phyloP scores from a whole-genome alignment of 306 rosid species.

The Gastrolobium villosum region DNA sequence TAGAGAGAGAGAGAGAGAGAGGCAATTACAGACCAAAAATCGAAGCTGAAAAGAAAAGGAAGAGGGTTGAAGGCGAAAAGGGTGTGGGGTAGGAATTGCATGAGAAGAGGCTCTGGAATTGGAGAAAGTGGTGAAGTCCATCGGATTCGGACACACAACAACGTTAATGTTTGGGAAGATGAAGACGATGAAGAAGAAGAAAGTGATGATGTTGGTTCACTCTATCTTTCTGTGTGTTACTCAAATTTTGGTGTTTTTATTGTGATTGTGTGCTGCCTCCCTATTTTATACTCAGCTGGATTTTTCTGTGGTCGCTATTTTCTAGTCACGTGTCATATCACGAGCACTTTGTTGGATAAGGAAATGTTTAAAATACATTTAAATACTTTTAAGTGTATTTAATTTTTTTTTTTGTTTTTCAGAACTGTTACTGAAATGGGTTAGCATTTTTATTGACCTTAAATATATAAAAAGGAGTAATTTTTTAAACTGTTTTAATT shows the following conservation, averaged over 20 bases:
- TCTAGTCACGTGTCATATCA: constrained; percentile 50
- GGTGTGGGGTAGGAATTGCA: constrained; percentile 60
- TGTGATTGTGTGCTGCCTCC: constrained; percentile 4
- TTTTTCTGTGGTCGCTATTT: constrained; percentile 8
- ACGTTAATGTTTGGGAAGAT: constrained; percentile 43
- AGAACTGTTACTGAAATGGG: too few species aligned
- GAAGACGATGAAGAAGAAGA: constrained; percentile 32
- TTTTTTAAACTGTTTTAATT: too few species aligned
- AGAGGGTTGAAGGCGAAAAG: constrained; percentile 60
- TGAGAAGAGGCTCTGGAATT: constrained; percentile 70
- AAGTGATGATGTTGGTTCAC: constrained; percentile 19
- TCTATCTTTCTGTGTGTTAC: constrained; percentile 2
- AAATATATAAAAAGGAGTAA: too few species aligned
- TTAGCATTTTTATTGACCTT: too few species aligned
- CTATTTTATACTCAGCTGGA: neutral
- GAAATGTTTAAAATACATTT: neutral
- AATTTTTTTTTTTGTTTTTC: too few species aligned
- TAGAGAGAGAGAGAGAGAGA: constrained; percentile 15
- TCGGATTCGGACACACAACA: constrained; percentile 29
- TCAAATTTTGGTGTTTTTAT: constrained; percentile 6
- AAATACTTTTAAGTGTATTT: neutral
- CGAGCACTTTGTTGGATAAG: constrained; percentile 32
- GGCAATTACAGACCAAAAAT: constrained; percentile 54
- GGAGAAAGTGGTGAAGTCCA: constrained; percentile 69
- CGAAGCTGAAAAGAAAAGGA: constrained; percentile 53